phyloP scores from a whole-genome alignment of 2,329 filamentous ascomycete species.

The Clathrospora elynae region DNA sequence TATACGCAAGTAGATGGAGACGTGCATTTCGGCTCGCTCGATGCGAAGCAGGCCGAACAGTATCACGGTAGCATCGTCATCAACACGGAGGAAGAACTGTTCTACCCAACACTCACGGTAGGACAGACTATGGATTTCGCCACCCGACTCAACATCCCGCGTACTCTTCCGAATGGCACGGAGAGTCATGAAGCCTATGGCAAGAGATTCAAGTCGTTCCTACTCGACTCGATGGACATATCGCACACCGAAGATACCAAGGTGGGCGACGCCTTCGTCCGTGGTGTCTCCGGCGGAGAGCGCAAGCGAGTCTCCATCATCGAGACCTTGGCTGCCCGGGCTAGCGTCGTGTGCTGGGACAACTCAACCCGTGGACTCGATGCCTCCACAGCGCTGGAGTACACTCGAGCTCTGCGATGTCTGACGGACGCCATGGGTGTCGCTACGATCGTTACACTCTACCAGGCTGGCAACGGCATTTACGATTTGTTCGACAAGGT shows the following conservation, averaged over 20 bases:
- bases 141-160: conserved; percentile 62
- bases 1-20: conserved; percentile 72
- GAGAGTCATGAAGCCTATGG: conserved; percentile 55
- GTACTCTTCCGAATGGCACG: conserved; percentile 58
- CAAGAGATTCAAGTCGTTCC: conserved; percentile 57
- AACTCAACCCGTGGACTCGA: conserved; percentile 49
- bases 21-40: conserved; percentile 55
- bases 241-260: conserved; percentile 66
- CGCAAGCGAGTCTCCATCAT: conserved; percentile 72
- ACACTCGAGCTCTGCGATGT: conserved; percentile 58
- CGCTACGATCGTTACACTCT: conserved; percentile 61
- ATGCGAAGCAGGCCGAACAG: conserved; percentile 71
- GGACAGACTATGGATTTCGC: conserved; percentile 61
- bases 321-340: conserved; percentile 64
- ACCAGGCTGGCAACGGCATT: conserved; percentile 56
- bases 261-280: conserved; percentile 69
- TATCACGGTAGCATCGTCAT: conserved; percentile 81
- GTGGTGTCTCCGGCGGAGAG: conserved; percentile 71
- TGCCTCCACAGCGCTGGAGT: conserved; percentile 58
- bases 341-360: conserved; percentile 60
- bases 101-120: conserved; percentile 58
- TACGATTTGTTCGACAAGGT: conserved; percentile 73
- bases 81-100: conserved; percentile 60
- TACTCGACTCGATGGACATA: conserved; percentile 53
- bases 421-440: conserved; percentile 56